Base-by-base conservation (phyloP, 1,284 basidiomycete species). In the Apiotrichum akiyoshidainum region DNA sequence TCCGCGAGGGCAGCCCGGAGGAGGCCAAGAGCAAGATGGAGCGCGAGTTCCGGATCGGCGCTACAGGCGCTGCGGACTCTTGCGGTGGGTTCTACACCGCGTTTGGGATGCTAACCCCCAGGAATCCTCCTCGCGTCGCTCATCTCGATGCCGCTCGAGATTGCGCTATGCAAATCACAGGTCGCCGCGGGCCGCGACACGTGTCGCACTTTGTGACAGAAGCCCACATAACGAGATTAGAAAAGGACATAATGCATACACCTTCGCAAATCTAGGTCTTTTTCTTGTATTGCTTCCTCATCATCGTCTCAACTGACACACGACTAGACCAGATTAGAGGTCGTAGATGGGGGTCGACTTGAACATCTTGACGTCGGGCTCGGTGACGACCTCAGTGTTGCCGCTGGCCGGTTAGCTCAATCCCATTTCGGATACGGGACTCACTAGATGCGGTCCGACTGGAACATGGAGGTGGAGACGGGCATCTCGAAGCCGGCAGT, bases 41-140 rank as follows among this genome's bases (percentile, higher is more conserved):
- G 72, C 84, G 85, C 57, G 91, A 92, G 76, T 94, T 93, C 77
- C 86, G 86, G 78, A 94, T 94, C 59, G 91, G 90, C 10, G 90
- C 88, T 0, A 86, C 92, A 39, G 91, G 91, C 6, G 76, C 75
- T 0, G 70, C 77, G 0, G 77, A 78, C 58, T 75, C 72, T 3
- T 68, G 68, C 19, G 76, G 76, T 75, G 42, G 58, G 73, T 62
- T 44, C 58, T 80, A 87, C 41, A 14, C 87, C 88, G 70, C 86
- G 84, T 41, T 82, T 31, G n/a, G 0, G 2, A 14, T 17, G 17
- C 55, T 48, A 14, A 55, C 33, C 31, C 35, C 8, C 46, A 52
- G 91, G 91, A 0, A 92, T 94, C 60, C 77, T 94, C 19, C 73
- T 88, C 45, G 92, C 91, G 1, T 84, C 87, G 17, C 71, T 93